Evolutionary conservation across 1,284 basidiomycete genomes (phyloP), one percentile per base, ranked within the genome.

Genomic region (Ceratobasidium sp.): DNA sequence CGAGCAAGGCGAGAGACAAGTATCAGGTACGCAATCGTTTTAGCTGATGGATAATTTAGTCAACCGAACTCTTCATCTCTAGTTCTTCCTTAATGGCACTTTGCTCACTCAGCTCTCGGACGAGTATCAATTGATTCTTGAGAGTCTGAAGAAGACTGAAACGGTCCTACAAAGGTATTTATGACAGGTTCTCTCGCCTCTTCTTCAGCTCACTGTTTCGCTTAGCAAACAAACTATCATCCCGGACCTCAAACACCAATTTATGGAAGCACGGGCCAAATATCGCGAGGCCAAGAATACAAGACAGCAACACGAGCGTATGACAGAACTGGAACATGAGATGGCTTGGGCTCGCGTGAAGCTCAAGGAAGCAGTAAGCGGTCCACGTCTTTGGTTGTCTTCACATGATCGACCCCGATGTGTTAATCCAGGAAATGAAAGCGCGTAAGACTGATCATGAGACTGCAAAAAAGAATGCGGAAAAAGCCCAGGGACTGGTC

Each of bases 31-130:
- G 88, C 81, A 44, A 59, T 38, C 12, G n/a, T 33, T 57, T 56
- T 17, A 59, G 44, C 33, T 52, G 17, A 77, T 33, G 64, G 33
- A 61, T 77, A 20, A 61, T 17, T 75, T 78, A 13, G 46, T 57
- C 48, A 67, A 17, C 40, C 57, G 50, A n/a, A 74, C 80, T 5
- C 69, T 69, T 59, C n/a, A 2, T 2, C 48, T 13, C 12, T 83
- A 96, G 94, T 96, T 99, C 84, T 99, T 99, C 89, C 89, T 99
- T 59, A 91, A 92, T 44, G 98, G 98, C 9, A 99, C 97, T 0
- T 95, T 96, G 81, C 91, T 99, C 38, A 91, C 91, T 48, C 94
- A 97, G 82, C 91, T 99, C 26, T 91, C 91, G 5, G 91, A 95
- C 40, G 94, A 97, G 83, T 99, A 99, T 83, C 90, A 93, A 54